These are phyloP conservation scores for Kwoniella mangroviensis DNA, from an alignment of 768 basidiomycete genomes.

Conservation along the genomic window DNA sequence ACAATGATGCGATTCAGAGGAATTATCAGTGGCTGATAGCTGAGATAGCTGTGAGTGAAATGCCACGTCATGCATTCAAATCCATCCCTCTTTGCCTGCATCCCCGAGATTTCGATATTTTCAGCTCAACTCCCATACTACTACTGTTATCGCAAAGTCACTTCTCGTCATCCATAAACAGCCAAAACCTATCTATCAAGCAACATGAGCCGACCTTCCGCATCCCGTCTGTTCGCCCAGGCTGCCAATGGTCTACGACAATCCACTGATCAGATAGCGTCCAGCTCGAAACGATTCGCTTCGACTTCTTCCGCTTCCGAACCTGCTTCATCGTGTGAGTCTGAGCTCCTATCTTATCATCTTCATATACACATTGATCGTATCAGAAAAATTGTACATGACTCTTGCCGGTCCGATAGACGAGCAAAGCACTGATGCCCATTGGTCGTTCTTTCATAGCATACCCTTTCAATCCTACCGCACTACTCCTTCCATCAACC, in stretches of 20 bases:
- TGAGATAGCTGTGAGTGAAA: not conserved
- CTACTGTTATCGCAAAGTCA: not conserved
- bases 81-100: not conserved
- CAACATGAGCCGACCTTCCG: conserved; percentile 15
- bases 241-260: conserved; percentile 15
- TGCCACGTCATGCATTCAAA: not conserved
- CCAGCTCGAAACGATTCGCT: conserved; percentile 18
- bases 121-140: not conserved
- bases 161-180: not conserved
- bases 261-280: not conserved
- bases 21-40: not conserved
- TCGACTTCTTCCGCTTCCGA: conserved; percentile 18
- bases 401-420: too few relatives aligned
- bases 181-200: too few relatives aligned
- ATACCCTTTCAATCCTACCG: conserved; percentile 43
- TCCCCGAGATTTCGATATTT: not conserved
- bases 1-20: too few relatives aligned
- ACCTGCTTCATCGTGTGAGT: conserved; percentile 18
- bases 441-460: conserved; percentile 7
- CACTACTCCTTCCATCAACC: conserved; percentile 25
- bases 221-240: conserved; percentile 9
- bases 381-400: too few relatives aligned
- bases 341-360: too few relatives aligned
- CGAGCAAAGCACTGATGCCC: too few relatives aligned
- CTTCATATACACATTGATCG: too few relatives aligned